phyloP scores from a whole-genome alignment of 2,329 filamentous ascomycete genomes.

The Orbilia quercus region DNA sequence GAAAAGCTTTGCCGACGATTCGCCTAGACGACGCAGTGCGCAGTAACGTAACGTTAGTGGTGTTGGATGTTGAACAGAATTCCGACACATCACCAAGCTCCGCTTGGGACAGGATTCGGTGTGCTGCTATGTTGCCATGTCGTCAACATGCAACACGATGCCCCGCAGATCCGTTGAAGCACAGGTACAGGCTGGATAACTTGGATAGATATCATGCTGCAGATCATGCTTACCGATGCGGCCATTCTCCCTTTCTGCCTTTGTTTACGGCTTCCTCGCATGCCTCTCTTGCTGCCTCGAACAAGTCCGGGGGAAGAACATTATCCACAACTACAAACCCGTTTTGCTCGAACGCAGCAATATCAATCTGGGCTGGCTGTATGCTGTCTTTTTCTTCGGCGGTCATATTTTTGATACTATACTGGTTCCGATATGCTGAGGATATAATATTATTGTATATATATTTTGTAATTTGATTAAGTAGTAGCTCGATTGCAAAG shows the following conservation, averaged over 20 bases:
- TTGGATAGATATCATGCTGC: no score
- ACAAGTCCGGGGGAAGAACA: constrained; percentile 38
- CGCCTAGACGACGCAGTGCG: constrained; percentile 29
- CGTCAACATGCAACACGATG: constrained; percentile 6
- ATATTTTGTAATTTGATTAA: no score
- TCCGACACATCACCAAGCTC: no score
- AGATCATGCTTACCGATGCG: constrained; percentile 31
- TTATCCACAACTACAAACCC: constrained; percentile 50
- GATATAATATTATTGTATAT: no score
- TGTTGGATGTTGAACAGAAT: no score
- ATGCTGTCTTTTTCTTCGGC: constrained; percentile 8
- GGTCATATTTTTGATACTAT: constrained; percentile 23
- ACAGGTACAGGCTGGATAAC: no score
- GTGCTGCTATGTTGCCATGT: constrained; percentile 8
- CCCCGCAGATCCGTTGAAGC: not conserved
- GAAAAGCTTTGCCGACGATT: constrained; percentile 57
- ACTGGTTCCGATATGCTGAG: no score
- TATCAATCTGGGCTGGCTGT: constrained; percentile 18
- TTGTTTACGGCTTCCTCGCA: constrained; percentile 49
- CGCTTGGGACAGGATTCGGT: not conserved
- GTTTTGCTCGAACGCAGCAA: constrained; percentile 43
- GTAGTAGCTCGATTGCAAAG: no score
- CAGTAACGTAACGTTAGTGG: not conserved
- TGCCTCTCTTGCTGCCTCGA: constrained; percentile 42
- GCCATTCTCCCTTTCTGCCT: constrained; percentile 49